Percentiles rank a stretch among this genome's conserved stretches.
Evolutionary conservation across 257 asterid genomes (phyloP).

Genomic region (Jacaranda mimosifolia): DNA sequence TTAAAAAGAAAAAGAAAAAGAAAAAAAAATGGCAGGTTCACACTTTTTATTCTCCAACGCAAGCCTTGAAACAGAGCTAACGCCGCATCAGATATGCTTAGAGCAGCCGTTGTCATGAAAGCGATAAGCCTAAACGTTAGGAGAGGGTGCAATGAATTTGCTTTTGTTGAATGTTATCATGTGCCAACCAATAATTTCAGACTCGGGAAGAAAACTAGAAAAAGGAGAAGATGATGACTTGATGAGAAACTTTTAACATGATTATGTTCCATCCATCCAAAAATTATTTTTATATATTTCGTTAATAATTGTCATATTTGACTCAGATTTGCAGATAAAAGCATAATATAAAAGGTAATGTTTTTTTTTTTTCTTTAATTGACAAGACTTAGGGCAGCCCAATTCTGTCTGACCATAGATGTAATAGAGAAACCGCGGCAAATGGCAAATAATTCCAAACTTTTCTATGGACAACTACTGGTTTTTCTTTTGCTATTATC

Average conservation of each 20-base stretch:
- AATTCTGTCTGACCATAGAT: neutral
- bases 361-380: neutral
- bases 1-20: too few species aligned
- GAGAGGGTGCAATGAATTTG: constrained; percentile 36
- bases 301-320: constrained; percentile 36
- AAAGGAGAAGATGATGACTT: constrained; percentile 36
- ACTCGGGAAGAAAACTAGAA: constrained; percentile 31
- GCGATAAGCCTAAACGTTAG: neutral
- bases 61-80: too few species aligned
- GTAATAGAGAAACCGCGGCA: constrained; percentile 29
- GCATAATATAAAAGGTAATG: neutral
- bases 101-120: constrained; percentile 19
- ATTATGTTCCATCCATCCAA: constrained; percentile 31
- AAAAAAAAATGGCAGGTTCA: too few species aligned
- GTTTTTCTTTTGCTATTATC: neutral
- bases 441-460: constrained; percentile 11
- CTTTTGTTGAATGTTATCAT: constrained; percentile 27
- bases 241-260: constrained; percentile 36
- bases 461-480: neutral
- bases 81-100: neutral
- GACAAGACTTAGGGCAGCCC: constrained; percentile 19
- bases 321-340: neutral
- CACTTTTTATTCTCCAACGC: too few species aligned
- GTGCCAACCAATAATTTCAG: constrained; percentile 28
- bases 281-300: neutral